Evolutionary conservation across 2,329 filamentous ascomycete genomes (phyloP).

Genomic region (Botrytis porri): DNA sequence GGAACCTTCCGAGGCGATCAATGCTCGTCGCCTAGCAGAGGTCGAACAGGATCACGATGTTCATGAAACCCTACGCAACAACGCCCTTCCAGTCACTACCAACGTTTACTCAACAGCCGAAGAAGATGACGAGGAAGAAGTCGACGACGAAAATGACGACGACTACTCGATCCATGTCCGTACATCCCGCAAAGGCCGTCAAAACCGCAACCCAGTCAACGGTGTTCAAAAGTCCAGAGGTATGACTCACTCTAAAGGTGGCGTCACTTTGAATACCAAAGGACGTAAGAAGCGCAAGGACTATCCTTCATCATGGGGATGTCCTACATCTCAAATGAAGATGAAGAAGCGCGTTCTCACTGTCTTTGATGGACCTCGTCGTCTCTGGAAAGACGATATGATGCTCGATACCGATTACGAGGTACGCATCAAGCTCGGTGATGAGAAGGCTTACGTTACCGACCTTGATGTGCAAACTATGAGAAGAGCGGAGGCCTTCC

Average conservation of each 20-base stretch:
- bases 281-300: slow-evolving; percentile 89
- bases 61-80: slow-evolving; percentile 61
- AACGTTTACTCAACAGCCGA: slow-evolving; percentile 47
- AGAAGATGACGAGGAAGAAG: slow-evolving; percentile 53
- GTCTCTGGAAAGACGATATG: slow-evolving; percentile 97
- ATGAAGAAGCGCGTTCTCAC: slow-evolving; percentile 97
- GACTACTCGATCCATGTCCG: slow-evolving; percentile 52
- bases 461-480: slow-evolving; percentile 91
- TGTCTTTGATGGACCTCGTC: slow-evolving; percentile 82
- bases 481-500: slow-evolving; percentile 81
- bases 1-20: slow-evolving; percentile 66
- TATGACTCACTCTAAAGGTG: slow-evolving; percentile 74
- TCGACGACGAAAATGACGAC: slow-evolving; percentile 56
- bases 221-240: slow-evolving; percentile 67
- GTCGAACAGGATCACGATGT: slow-evolving; percentile 63
- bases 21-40: slow-evolving; percentile 62
- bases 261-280: slow-evolving; percentile 57
- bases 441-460: slow-evolving; percentile 66
- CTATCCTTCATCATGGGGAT: slow-evolving; percentile 92
- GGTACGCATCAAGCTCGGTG: slow-evolving; percentile 78
- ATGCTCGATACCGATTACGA: slow-evolving; percentile 96
- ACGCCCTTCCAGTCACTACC: slow-evolving; percentile 42
- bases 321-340: slow-evolving; percentile 88
- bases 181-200: slow-evolving; percentile 41
- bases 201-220: slow-evolving; percentile 41